These are phyloP conservation scores for Penicillium lagena DNA, from an alignment of 495 filamentous ascomycete species.

Conservation along the genomic window DNA sequence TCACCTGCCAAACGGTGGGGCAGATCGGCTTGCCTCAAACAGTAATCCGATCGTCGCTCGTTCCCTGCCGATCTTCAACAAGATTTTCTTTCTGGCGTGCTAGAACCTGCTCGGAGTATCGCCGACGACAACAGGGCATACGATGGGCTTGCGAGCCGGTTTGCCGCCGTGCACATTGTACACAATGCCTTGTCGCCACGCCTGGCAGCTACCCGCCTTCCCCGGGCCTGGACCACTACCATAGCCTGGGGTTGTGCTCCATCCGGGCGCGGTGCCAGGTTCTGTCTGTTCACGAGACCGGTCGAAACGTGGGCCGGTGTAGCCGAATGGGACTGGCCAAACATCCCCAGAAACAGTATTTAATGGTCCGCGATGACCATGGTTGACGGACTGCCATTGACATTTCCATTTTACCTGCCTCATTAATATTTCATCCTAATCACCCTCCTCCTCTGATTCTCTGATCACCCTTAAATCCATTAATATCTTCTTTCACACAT, in stretches of 20 bases:
- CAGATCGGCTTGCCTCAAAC: slow-evolving; percentile 16
- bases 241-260: no score
- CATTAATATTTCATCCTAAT: no score
- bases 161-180: neutral
- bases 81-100: neutral
- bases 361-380: neutral
- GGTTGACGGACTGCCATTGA: neutral
- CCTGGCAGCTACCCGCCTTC: slow-evolving; percentile 2
- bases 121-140: no score
- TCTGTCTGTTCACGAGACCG: slow-evolving; percentile 6
- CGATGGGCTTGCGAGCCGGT: no score
- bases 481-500: slow-evolving; percentile 1
- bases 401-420: no score
- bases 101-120: no score
- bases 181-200: slow-evolving; percentile 4
- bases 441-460: neutral
- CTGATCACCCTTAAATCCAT: neutral
- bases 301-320: neutral
- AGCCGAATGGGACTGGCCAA: neutral
- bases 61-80: neutral
- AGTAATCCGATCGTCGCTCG: slow-evolving; percentile 14
- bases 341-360: neutral
- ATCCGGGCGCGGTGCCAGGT: neutral
- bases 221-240: neutral
- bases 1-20: slow-evolving; percentile 5